Base-by-base conservation (phyloP, 768 basidiomycete genomes). In the Collybia sordida region DNA sequence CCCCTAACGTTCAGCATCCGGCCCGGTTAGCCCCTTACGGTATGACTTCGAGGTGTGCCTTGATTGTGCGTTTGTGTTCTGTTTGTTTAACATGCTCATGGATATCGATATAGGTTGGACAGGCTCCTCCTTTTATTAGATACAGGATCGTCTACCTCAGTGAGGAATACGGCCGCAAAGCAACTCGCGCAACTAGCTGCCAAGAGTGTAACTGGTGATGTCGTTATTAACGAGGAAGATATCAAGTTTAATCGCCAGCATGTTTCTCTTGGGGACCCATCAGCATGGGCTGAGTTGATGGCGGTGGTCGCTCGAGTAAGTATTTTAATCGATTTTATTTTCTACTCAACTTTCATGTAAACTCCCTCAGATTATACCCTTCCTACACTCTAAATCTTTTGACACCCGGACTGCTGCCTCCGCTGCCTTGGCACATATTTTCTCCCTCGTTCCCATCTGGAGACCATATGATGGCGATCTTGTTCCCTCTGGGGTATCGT, bases 71-170 rank as follows among this genome's bases (percentile, higher is more conserved):
- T 39, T 28, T 18, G 39, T 22, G 6, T 18, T 35, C 35, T 34
- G 8, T 25, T 12, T 17, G 19, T 14, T 24, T 37, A 34, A 46
- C 42, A 34, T 7, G 18, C 31, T 28, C 47, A 52, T 12, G 54
- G 36, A 54, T 50, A 42, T 50, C 46, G 37, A 7, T 46, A 4
- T 61, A 96, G 95, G 76, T 85, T 98, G 75, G 97, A 98, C 80
- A 87, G 97, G 69, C 88, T 99, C 74, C 86, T 99, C 66, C 81
- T 92, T 61, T 81, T 99, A 39, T 83, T 99, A 54, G 95, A 98
- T 67, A 94, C 93, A 31, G 97, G 97, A 39, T 95, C 96, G 11
- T 93, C 93, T 3, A 70, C 80, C 36, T 88, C 89, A 43, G 88
- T 99, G 57, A 83, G 95, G 64, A 85, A 85, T 54, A 97, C 97